Base-by-base conservation (phyloP, 495 filamentous ascomycete species). In the Tuber umbilicatum region DNA sequence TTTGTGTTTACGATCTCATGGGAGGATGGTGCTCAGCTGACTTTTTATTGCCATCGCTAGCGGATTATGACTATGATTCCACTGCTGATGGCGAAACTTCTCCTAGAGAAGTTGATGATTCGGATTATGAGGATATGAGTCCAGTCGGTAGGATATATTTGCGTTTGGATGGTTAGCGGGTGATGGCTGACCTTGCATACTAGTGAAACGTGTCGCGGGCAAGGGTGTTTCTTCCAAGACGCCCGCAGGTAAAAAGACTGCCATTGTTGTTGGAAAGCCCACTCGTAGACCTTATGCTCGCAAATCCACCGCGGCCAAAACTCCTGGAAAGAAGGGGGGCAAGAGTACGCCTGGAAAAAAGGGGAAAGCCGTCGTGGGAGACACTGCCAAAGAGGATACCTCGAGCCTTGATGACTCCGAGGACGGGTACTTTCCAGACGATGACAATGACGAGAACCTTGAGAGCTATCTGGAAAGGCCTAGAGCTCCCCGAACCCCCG, bases 241-340 rank as follows among this genome's bases (percentile, higher is more conserved):
- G 1, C 7, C 50, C 9, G 2, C 23, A 60, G 23, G 2, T n/a
- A 60, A 14, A 2, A 60, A 60, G 9, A 31, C 50, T 12, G 9
- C 7, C 3, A 23, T 7, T 0, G 50, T 0, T 10, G 12, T 0
- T 10, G 0, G 2, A 60, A n/a, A n/a, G 3, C 10, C 9, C n/a
- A 2, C 50, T 60, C 50, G 23, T 27, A 60, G 2, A 10, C 9
- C 3, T 23, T 27, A 27, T n/a, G 3, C 9, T 60, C 50, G 50
- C 0, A 60, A 3, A 31, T 60, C n/a, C 14, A 2, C n/a, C 31
- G 9, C n/a, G 10, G n/a, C 7, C 10, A 16, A 60, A 60, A 27
- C 50, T 27, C 50, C 50, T 10, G 2, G 14, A 60, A 60, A 27
- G 10, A 27, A 12, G 2, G 10, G n/a, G 10, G n/a, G 50, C 7